Base-by-base conservation (phyloP, 2,329 filamentous ascomycete genomes). In the Pezicula neosporulosa region DNA sequence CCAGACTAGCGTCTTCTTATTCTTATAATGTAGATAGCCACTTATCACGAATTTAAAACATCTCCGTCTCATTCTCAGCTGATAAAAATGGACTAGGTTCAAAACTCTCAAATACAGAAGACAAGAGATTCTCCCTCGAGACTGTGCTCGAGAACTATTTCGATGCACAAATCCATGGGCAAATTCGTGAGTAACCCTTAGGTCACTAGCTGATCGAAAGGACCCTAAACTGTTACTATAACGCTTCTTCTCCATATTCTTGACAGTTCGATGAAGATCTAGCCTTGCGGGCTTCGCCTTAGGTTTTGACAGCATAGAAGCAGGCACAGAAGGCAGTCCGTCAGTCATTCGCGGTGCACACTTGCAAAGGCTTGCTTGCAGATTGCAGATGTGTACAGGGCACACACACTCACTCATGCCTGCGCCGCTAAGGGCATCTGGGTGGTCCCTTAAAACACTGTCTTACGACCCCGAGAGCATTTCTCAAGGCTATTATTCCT, bases 221-320 rank as follows among this genome's bases (percentile, higher is more conserved):
- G 76, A 66, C 4, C 75, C 74, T 10, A 69, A 71, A 12, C 65
- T 68, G 50, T 77, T 73, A 44, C 66, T 70, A 45, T 77, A 76
- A 15, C 72, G 69, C 41, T 68, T 65, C 18, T 62, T 63, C 45
- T 72, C 65, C 30, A 69, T 64, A 48, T 65, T 67, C 53, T 65
- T 70, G 35, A 76, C 66, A 1, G 72, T 74, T 12, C 75, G 65
- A 57, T 77, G 75, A 60, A 16, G 67, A 61, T 42, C 63, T 55
- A 37, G 61, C 57, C 18, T 54, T 55, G 56, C 59, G 54, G 49
- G 55, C 52, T 44, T 61, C 36, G 15, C 45, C 52, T 39, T 24
- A 24, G 24, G 24, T 24, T 24, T 54, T 43, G 50, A 12, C 30
- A 13, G 30, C 30, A 33, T 33, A 9, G 30, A 33, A 13, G 30